Conservation (phyloP, 441 rosid species). For the Iberis amara region DNA sequence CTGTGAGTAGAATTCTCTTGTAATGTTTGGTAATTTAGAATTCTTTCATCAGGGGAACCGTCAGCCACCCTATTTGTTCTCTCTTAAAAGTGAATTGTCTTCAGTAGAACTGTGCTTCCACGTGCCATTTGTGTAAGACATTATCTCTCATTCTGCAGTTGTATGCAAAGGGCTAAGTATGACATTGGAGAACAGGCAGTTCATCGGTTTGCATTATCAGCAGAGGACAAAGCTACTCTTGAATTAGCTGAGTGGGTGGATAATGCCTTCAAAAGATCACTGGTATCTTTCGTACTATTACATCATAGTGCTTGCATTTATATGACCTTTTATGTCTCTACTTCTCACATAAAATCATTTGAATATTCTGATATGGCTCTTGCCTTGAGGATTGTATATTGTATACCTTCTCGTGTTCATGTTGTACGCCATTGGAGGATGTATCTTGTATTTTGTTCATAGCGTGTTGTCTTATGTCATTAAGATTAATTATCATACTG, state of each 20-base stretch:
- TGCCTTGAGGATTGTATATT: slow-evolving; percentile 17
- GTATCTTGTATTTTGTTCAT: slow-evolving; percentile 15
- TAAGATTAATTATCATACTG: background rate
- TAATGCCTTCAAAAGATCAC: slow-evolving; percentile 64
- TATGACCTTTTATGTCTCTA: slow-evolving; percentile 7
- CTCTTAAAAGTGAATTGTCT: slow-evolving; percentile 1
- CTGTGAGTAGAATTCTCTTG: slow-evolving; percentile 56
- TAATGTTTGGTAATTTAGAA: slow-evolving; percentile 19
- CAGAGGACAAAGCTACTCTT: slow-evolving; percentile 96
- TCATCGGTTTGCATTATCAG: slow-evolving; percentile 89
- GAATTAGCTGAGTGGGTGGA: slow-evolving; percentile 99
- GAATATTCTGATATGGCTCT: slow-evolving; percentile 8
- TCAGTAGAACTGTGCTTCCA: slow-evolving; percentile 5
- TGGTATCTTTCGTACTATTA: slow-evolving; percentile 46
- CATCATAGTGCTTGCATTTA: slow-evolving; percentile 15
- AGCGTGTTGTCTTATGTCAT: slow-evolving; percentile 6
- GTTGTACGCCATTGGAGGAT: background rate
- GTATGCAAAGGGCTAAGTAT: slow-evolving; percentile 95
- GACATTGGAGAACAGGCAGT: slow-evolving; percentile 98
- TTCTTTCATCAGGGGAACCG: slow-evolving; percentile 9
- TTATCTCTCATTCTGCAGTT: slow-evolving; percentile 48
- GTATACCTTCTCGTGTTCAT: slow-evolving; percentile 10
- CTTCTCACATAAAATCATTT: background rate
- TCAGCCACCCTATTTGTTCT: slow-evolving; percentile 3
- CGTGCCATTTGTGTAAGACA: slow-evolving; percentile 6